Base-by-base conservation (phyloP, 352 stramenopile genomes). In the Phytophthora multivora region DNA sequence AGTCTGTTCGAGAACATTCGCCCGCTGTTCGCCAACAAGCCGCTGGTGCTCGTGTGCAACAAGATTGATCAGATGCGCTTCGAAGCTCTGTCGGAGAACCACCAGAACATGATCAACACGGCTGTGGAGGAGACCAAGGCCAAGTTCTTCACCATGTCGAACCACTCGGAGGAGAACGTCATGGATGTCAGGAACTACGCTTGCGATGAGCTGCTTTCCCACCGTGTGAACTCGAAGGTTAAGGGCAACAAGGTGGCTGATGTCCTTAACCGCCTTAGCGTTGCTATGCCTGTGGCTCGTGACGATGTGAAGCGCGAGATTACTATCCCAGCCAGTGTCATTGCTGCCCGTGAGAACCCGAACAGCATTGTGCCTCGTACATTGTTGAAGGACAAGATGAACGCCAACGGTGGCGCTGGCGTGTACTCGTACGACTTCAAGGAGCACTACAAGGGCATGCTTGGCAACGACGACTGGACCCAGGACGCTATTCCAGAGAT, bases 11-110 rank as follows among this genome's bases (percentile, higher is more conserved):
- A 94, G 51, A 98, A 96, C 73, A 99, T 99, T 81, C 95, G 97
- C 21, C 97, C 98, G 28, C 83, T 99, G 1, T 99, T 99, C 66
- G 91, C 97, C 21, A 99, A 99, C 83, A 99, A 99, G 83, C 97
- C 98, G 65, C 81, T 99, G 3, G 87, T 99, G 52, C 80, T 99
- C 18, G 97, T 99, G 43, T 95, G 96, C 67, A 99, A 99, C 83
- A 99, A 99, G 82, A 98, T 98, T 57, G 98, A 99, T 76, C 83
- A 98, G 61, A 93, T 97, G 69, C 89, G 88, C 35, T 98, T 97
- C 66, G 95, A 99, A 12, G 88, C 81, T 23, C 71, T 99, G 2
- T 76, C 80, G 47, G 51, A 63, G 25, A 68, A 86, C 26, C 86
- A 97, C 69, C 81, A 93, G 55, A 51, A 80, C 55, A 80, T 90